A percentile compares a stretch with the other conserved stretches of the same genome.
phyloP scores from a whole-genome alignment of 2,329 filamentous ascomycete species.

The Myriosclerotinia duriaeana region DNA sequence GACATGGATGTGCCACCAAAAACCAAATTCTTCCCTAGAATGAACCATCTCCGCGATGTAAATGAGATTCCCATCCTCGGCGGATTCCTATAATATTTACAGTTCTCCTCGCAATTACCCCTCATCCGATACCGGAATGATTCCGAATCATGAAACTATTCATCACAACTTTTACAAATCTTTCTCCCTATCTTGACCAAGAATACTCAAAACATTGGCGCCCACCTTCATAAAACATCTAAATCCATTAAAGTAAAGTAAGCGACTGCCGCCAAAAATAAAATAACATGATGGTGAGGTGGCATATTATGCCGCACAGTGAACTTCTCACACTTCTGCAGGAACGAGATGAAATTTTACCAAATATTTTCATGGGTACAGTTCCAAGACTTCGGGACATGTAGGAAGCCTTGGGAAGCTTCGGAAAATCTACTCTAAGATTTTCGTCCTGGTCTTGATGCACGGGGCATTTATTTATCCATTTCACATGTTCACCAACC shows the following conservation, averaged over 20 bases:
- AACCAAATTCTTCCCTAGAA: not conserved
- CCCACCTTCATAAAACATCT: conserved; percentile 9
- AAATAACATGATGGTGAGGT: not conserved
- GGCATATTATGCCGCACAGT: no score
- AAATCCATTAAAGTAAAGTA: not conserved
- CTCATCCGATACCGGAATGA: conserved; percentile 14
- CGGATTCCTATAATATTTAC: conserved; percentile 1
- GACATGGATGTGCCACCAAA: not conserved
- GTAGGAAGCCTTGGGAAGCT: conserved; percentile 1
- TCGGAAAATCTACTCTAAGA: not conserved
- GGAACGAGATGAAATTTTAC: conserved; percentile 19
- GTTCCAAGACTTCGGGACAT: conserved; percentile 17
- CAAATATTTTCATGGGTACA: conserved; percentile 24
- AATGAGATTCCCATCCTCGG: not conserved
- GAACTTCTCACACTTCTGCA: conserved; percentile 7
- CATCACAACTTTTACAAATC: conserved; percentile 17
- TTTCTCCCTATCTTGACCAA: conserved; percentile 7
- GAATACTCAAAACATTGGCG: conserved; percentile 6
- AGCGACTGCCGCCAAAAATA: conserved; percentile 15
- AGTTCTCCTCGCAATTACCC: not conserved
- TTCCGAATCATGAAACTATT: not conserved
- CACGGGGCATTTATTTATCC: not conserved
- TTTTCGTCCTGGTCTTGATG: not conserved
- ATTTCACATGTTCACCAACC: not conserved
- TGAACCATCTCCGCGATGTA: not conserved